Evolutionary conservation across 805 yeast genomes (phyloP).

Genomic region (Blastobotrys muscicola): DNA sequence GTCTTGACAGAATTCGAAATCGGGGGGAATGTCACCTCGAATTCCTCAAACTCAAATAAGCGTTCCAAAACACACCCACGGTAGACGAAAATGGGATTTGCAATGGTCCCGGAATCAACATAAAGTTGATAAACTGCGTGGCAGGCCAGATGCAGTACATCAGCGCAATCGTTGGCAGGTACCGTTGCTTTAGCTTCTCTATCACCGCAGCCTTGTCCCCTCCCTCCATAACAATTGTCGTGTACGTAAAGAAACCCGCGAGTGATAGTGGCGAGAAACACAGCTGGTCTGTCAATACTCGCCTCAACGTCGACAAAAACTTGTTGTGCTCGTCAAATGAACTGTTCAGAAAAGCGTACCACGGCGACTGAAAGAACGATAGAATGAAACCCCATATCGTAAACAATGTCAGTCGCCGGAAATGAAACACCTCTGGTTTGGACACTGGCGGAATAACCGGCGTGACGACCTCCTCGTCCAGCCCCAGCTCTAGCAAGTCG

Average conservation of each 20-base stretch:
- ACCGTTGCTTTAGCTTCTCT: conserved; percentile 53
- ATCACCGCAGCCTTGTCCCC: conserved; percentile 58
- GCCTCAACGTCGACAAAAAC: conserved; percentile 64
- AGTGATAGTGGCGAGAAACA: conserved; percentile 82
- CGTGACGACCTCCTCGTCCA: conserved; percentile 11
- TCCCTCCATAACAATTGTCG: conserved; percentile 69
- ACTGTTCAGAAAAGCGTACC: conserved; percentile 77
- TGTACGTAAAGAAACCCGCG: conserved; percentile 71
- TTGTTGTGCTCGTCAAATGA: conserved; percentile 72
- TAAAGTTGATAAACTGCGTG: conserved; percentile 71
- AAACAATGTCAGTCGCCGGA: conserved; percentile 65
- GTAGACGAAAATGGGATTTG: conserved; percentile 89
- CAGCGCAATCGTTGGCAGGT: conserved; percentile 49
- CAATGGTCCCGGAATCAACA: conserved; percentile 61
- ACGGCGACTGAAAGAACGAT: conserved; percentile 75
- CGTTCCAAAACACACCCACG: conserved; percentile 89
- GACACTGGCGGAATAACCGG: conserved; percentile 1
- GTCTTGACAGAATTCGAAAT: too few relatives aligned
- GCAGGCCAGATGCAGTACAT: conserved; percentile 91
- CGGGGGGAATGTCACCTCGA: conserved; percentile 2
- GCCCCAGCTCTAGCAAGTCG: conserved; percentile 21
- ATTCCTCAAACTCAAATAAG: conserved; percentile 47
- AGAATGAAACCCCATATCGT: conserved; percentile 80
- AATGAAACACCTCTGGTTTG: conserved; percentile 39
- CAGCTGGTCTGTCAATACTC: conserved; percentile 84